A percentile compares a stretch with the other conserved stretches of the same genome.
phyloP scores from a whole-genome alignment of 2,329 filamentous ascomycete species.

The Alternaria ventricosa region DNA sequence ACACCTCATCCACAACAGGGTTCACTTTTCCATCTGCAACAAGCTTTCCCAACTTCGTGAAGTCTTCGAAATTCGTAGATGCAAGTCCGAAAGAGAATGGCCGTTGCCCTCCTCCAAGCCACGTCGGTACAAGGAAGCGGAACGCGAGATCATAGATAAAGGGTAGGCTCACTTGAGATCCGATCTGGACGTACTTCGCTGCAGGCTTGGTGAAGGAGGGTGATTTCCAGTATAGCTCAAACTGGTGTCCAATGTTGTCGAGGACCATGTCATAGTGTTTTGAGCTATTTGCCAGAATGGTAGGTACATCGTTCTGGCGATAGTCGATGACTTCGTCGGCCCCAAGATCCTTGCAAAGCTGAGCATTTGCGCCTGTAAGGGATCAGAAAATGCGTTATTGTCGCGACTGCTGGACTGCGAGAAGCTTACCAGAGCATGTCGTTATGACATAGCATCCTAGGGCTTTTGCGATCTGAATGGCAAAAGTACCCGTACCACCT shows the following conservation, averaged over 20 bases:
- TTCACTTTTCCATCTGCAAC: constrained; percentile 64
- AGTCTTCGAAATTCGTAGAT: constrained; percentile 19
- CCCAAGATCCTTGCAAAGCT: constrained; percentile 63
- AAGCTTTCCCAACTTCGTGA: constrained; percentile 57
- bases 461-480: constrained; percentile 67
- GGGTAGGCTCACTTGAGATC: constrained; percentile 21
- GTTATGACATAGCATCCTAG: constrained; percentile 64
- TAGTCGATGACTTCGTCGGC: constrained; percentile 70
- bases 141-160: constrained; percentile 24
- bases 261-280: constrained; percentile 60
- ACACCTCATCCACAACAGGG: constrained; percentile 61
- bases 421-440: constrained; percentile 58
- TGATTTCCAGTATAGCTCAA: constrained; percentile 27
- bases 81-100: constrained; percentile 47
- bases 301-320: constrained; percentile 54
- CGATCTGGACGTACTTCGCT: constrained; percentile 30
- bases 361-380: constrained; percentile 55
- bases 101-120: constrained; percentile 58
- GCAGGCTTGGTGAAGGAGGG: constrained; percentile 19
- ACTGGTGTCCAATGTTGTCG: constrained; percentile 60
- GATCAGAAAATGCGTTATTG: neutral
- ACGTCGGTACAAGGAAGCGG: constrained; percentile 33
- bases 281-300: constrained; percentile 53
- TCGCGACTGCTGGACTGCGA: neutral
- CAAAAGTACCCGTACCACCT: constrained; percentile 66